phyloP scores from a whole-genome alignment of 768 basidiomycete genomes.

The Clitopilus hobsonii region DNA sequence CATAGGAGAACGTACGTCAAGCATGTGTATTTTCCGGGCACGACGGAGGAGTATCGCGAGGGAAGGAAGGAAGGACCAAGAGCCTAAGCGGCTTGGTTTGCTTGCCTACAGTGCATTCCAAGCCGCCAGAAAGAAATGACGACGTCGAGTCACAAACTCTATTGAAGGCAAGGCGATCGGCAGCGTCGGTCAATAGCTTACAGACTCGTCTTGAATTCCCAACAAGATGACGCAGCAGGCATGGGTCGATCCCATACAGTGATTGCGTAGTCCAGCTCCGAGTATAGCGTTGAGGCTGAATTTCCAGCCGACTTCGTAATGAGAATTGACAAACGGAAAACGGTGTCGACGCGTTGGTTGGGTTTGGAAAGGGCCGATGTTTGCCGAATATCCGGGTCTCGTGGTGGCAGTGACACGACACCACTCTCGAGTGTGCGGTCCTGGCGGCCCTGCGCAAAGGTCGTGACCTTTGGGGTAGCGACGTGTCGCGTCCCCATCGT shows the following conservation, averaged over 20 bases:
- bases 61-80: background rate
- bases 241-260: background rate
- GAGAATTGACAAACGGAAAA: background rate
- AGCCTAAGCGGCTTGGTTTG: background rate
- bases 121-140: background rate
- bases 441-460: background rate
- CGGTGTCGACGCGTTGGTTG: background rate
- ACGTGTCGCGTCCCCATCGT: background rate
- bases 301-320: background rate
- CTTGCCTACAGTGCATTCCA: background rate
- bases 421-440: background rate
- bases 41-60: background rate
- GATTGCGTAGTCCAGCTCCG: background rate
- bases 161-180: background rate
- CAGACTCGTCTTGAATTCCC: background rate
- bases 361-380: background rate
- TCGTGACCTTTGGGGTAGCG: background rate
- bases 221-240: background rate
- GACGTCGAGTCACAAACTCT: background rate
- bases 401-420: background rate
- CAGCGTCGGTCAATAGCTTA: background rate
- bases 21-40: background rate
- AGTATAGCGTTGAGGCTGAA: background rate
- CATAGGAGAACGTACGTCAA: background rate
- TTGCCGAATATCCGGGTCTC: background rate